Percentiles rank a stretch among this genome's conserved stretches.
Evolutionary conservation across 176 grass and related monocot genomes (phyloP).

Genomic region (Oryza glaberrima): DNA sequence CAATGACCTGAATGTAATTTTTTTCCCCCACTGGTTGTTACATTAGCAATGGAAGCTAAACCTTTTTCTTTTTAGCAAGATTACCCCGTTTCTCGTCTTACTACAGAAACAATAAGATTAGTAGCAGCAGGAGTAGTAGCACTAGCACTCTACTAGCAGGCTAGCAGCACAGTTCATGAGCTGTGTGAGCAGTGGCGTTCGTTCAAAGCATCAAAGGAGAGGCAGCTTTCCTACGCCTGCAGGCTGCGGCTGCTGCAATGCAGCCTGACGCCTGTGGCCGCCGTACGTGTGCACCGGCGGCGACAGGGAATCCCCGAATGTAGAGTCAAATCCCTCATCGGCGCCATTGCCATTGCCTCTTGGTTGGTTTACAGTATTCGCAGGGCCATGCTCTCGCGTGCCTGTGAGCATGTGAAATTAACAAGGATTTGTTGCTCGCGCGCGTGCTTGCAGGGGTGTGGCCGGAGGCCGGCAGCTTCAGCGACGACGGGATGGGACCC

Average conservation of each 20-base stretch:
- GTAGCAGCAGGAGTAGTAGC: not conserved
- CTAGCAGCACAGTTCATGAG: conserved; percentile 6
- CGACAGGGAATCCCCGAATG: conserved; percentile 54
- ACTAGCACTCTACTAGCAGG: not conserved
- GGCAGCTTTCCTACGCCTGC: not conserved
- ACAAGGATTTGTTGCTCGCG: not conserved
- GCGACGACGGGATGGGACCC: conserved; percentile 78
- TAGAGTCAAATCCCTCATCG: conserved; percentile 38
- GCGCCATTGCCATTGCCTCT: not conserved
- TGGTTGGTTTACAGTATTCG: not conserved
- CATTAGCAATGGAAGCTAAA: not conserved
- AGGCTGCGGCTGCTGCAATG: not conserved
- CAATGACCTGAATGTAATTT: not conserved
- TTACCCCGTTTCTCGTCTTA: not conserved
- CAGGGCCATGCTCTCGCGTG: conserved; percentile 7
- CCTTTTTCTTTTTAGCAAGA: not conserved
- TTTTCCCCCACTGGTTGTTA: too few relatives aligned
- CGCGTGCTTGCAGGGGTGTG: conserved; percentile 67
- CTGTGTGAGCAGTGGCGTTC: conserved; percentile 5
- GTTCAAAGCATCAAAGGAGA: conserved; percentile 15
- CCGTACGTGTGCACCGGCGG: not conserved
- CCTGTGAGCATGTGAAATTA: not conserved
- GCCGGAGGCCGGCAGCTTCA: conserved; percentile 96
- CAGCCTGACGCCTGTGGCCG: too few relatives aligned
- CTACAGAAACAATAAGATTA: too few relatives aligned